Evolutionary conservation across 371 early-diverging fungal species (phyloP).

Genomic region (Syncephalastrum racemosum): DNA sequence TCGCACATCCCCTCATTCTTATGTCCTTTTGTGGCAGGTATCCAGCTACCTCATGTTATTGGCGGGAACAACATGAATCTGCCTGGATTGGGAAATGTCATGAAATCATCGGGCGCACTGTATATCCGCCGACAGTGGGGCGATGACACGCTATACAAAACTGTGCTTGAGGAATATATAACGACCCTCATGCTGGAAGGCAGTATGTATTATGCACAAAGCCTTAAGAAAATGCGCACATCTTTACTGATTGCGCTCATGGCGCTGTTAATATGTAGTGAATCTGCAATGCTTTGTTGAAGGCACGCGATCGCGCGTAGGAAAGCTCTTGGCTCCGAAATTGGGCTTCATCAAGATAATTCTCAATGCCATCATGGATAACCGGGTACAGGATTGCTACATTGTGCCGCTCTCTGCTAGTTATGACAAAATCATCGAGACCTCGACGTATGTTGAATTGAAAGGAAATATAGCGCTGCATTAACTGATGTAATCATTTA

Average conservation of each 20-base stretch:
- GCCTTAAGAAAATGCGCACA: neutral
- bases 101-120: constrained; percentile 76
- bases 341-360: constrained; percentile 83
- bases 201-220: constrained; percentile 19
- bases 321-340: constrained; percentile 79
- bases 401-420: constrained; percentile 84
- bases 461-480: neutral
- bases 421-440: constrained; percentile 88
- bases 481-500: neutral
- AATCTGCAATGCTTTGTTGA: constrained; percentile 87
- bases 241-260: neutral
- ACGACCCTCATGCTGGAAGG: constrained; percentile 44
- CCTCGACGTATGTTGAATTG: constrained; percentile 61
- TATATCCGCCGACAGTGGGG: constrained; percentile 85
- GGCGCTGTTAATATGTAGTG: constrained; percentile 23
- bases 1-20: neutral
- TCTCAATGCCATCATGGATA: constrained; percentile 66
- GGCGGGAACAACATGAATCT: constrained; percentile 88
- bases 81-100: constrained; percentile 68
- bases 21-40: constrained; percentile 16
- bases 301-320: constrained; percentile 78
- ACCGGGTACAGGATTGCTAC: constrained; percentile 69
- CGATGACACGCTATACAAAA: constrained; percentile 70
- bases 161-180: constrained; percentile 75
- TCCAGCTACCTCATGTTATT: constrained; percentile 86